A percentile compares a stretch with the other conserved stretches of the same genome.
Conservation (phyloP, 163 green algal genomes). For the Scenedesmus sp. region DNA sequence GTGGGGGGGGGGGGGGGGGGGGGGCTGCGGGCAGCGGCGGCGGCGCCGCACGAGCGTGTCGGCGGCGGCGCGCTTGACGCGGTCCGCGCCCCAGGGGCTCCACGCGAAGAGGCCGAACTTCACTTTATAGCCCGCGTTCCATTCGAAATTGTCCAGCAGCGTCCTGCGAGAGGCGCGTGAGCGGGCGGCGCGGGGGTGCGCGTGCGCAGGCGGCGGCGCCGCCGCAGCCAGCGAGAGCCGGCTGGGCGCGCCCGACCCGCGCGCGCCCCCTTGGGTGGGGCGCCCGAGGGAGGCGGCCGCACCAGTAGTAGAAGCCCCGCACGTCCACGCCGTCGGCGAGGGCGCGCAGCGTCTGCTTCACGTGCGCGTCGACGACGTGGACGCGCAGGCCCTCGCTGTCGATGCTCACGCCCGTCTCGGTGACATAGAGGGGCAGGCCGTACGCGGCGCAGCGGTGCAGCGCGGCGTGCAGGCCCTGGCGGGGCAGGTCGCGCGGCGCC, state of each 20-base stretch:
- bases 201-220: not conserved
- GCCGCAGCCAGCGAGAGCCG: too few species aligned
- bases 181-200: not conserved
- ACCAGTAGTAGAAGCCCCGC: constrained; percentile 80
- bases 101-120: constrained; percentile 67
- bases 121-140: constrained; percentile 68
- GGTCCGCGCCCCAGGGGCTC: constrained; percentile 36
- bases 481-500: too few species aligned
- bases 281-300: too few species aligned
- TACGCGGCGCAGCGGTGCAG: constrained; percentile 46
- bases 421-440: constrained; percentile 87
- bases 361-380: constrained; percentile 59
- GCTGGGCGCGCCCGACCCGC: too few species aligned
- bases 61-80: constrained; percentile 22
- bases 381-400: constrained; percentile 54
- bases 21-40: not conserved
- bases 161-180: not conserved
- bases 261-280: too few species aligned
- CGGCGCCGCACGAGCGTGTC: constrained; percentile 15
- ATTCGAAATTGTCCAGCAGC: constrained; percentile 68
- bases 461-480: constrained; percentile 10
- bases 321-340: constrained; percentile 76
- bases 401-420: constrained; percentile 86
- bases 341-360: constrained; percentile 67
- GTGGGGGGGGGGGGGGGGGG: too few species aligned